Evolutionary conservation across 306 rosid species (phyloP).

Genomic region (Morella rubra): DNA sequence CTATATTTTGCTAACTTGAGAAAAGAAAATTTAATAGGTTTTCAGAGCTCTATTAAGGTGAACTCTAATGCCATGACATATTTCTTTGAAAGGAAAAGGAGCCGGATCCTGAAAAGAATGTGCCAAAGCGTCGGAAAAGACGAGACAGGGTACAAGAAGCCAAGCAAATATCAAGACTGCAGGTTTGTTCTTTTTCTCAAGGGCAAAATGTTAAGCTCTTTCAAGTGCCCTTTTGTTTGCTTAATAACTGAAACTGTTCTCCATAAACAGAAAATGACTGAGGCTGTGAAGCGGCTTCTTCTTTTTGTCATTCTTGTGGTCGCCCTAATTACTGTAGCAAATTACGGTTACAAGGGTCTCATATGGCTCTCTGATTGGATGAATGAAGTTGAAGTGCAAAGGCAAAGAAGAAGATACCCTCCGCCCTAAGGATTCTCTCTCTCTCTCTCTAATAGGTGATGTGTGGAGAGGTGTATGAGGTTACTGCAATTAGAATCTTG

Average conservation of each 20-base stretch:
- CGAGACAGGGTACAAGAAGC: conserved; percentile 49
- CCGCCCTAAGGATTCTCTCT: conserved; percentile 36
- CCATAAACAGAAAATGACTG: conserved; percentile 54
- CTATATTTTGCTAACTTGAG: background rate
- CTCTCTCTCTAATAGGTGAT: background rate
- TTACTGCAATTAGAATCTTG: background rate
- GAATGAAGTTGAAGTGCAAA: conserved; percentile 74
- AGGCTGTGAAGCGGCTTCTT: conserved; percentile 51
- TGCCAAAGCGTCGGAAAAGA: conserved; percentile 61
- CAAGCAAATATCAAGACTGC: conserved; percentile 55
- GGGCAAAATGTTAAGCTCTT: background rate
- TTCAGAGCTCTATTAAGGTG: background rate
- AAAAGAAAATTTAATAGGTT: background rate
- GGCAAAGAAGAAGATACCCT: conserved; percentile 44
- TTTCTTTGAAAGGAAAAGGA: conserved; percentile 58
- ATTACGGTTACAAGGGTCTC: conserved; percentile 66
- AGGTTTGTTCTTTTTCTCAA: conserved; percentile 46
- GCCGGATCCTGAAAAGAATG: conserved; percentile 48
- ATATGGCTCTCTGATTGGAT: conserved; percentile 80
- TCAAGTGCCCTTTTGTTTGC: conserved; percentile 7
- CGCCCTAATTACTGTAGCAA: conserved; percentile 43
- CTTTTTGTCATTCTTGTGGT: conserved; percentile 38
- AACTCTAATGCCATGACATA: conserved; percentile 7
- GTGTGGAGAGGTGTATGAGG: background rate
- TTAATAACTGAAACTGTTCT: conserved; percentile 25